A percentile compares a stretch with the other conserved stretches of the same genome.
Conservation (phyloP, 2,329 filamentous ascomycete genomes). For the Diplodia scrobiculata region DNA sequence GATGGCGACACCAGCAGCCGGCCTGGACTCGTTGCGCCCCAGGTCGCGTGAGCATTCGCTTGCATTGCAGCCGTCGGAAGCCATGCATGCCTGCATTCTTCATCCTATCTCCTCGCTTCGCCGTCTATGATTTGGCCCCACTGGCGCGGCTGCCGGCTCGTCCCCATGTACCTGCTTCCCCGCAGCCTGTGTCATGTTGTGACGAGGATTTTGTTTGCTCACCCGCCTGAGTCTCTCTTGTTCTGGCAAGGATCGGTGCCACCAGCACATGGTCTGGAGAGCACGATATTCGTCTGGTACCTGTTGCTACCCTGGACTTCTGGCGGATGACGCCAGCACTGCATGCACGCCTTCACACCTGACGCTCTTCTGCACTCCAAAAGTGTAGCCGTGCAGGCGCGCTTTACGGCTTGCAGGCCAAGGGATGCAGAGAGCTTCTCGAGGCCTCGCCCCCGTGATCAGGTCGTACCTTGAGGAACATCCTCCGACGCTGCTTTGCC, state of each 20-base stretch:
- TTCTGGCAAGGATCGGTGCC: slow-evolving; percentile 4
- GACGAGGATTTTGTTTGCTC: slow-evolving; percentile 11
- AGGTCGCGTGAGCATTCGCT: slow-evolving; percentile 10
- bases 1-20: not conserved
- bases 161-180: slow-evolving; percentile 23
- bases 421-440: slow-evolving; percentile 13
- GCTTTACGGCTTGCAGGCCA: slow-evolving; percentile 9
- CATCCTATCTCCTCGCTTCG: not conserved
- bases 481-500: slow-evolving; percentile 7
- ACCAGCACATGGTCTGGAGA: slow-evolving; percentile 22
- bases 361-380: slow-evolving; percentile 16
- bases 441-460: slow-evolving; percentile 8
- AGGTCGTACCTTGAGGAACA: slow-evolving; percentile 6
- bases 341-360: slow-evolving; percentile 18
- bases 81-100: slow-evolving; percentile 15
- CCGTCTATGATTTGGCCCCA: slow-evolving; percentile 1
- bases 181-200: slow-evolving; percentile 13
- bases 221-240: not conserved
- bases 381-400: slow-evolving; percentile 14
- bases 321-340: slow-evolving; percentile 13
- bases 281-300: slow-evolving; percentile 20
- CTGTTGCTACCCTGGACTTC: slow-evolving; percentile 3
- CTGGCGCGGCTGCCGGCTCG: slow-evolving; percentile 2
- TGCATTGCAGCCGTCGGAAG: slow-evolving; percentile 22
- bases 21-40: not conserved